Evolutionary conservation across 2,329 filamentous ascomycete genomes (phyloP), one percentile per base, ranked within the genome.

Genomic region (Fusarium ambrosium): DNA sequence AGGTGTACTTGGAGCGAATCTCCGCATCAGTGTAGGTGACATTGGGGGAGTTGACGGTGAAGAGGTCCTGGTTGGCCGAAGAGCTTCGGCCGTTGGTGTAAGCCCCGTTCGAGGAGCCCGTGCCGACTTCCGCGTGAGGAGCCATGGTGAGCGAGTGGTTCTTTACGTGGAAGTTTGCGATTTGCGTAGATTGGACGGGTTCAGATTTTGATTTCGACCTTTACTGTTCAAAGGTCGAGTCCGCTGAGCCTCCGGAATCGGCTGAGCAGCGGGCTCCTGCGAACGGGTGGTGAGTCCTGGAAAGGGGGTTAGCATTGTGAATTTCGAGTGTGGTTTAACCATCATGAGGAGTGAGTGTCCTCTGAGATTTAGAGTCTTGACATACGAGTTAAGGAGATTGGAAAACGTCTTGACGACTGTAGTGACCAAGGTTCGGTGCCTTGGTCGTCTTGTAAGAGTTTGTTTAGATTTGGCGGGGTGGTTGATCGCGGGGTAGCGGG

Each of bases 361-460:
- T 24, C 39, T 48, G 3, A 24, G 36, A 3, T 20, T 16, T 6
- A 18, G n/a, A 14, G 27, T 59, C 37, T 20, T 78, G 20, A 83
- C 95, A 85, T 90, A 98, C 95, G 95, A 98, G 91, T 97, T 97
- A 80, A 98, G 93, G 81, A 97, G 93, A 88, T 97, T 98, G 89
- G 95, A 96, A 93, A 98, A 98, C 95, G 95, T 98, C 88, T 94
- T 98, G 94, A 90, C 93, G 92, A 86, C 84, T 85, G 82, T 74
- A 78, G 85, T 86, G 92, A 93, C 87, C 91, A 91, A 85, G 82
- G 80, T 71, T 79, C 75, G 79, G 72, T 74, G 79, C 82, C 88
- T 89, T 89, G 89, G 89, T 89, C 88, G 62, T 71, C 72, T 34
- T 70, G 70, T 68, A 79, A 72, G 76, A 69, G 69, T 24, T 71